Conservation (phyloP, 2,329 filamentous ascomycete species). For the Botrytis squamosa region DNA sequence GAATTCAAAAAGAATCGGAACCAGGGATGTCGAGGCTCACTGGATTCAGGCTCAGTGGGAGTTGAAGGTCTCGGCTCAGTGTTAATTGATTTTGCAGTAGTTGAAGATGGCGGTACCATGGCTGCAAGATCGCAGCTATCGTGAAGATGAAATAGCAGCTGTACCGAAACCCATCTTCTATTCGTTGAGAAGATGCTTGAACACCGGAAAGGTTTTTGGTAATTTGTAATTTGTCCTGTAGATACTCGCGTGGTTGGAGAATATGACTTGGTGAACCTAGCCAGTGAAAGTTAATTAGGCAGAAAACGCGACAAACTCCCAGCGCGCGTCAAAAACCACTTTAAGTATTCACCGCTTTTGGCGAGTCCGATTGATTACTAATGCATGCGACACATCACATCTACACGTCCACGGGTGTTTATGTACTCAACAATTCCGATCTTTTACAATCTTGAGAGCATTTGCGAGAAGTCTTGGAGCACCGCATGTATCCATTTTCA, state of each 20-base stretch:
- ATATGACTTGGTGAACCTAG: background rate
- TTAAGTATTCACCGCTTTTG: conserved; percentile 18
- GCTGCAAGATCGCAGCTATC: conserved; percentile 32
- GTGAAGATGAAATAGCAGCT: conserved; percentile 4
- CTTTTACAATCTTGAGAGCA: background rate
- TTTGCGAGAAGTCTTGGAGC: background rate
- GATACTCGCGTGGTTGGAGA: conserved; percentile 11
- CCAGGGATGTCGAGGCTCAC: conserved; percentile 38
- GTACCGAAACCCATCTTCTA: conserved; percentile 20
- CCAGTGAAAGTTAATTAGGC: background rate
- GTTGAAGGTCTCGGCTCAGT: conserved; percentile 63
- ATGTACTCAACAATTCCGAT: background rate
- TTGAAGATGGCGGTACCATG: conserved; percentile 36
- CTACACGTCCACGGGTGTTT: background rate
- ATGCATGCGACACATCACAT: background rate
- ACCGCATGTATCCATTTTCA: background rate
- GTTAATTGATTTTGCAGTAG: conserved; percentile 45
- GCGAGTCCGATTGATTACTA: background rate
- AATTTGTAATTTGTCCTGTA: background rate
- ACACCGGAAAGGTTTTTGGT: background rate
- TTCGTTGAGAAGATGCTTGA: too few relatives aligned
- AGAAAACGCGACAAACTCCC: conserved; percentile 17
- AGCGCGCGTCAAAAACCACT: conserved; percentile 20
- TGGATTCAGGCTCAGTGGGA: conserved; percentile 50
- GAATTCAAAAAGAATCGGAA: conserved; percentile 23